A percentile compares a stretch with the other conserved stretches of the same genome.
phyloP scores from a whole-genome alignment of 1,139 yeast species.

The Saccharomyces hybrid region DNA sequence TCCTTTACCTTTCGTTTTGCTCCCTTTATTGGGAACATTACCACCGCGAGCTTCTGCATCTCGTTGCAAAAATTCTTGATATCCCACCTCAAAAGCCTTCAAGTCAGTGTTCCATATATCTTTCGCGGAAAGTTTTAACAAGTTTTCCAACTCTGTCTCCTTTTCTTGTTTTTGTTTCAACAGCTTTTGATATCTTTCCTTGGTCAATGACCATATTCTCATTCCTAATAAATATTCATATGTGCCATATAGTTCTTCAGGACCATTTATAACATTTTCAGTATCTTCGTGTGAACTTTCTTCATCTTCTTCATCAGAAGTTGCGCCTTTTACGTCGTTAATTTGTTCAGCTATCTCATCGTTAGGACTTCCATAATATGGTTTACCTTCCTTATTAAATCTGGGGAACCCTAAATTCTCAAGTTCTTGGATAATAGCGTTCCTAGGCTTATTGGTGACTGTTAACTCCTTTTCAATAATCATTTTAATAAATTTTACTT shows the following conservation, averaged over 20 bases:
- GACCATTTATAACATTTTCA: constrained; percentile 28
- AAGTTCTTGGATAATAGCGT: constrained; percentile 56
- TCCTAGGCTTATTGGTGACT: constrained; percentile 70
- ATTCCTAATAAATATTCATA: constrained; percentile 75
- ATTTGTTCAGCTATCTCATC: constrained; percentile 33
- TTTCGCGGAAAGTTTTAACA: constrained; percentile 68
- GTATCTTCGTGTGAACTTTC: constrained; percentile 32
- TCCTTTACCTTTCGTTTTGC: constrained; percentile 28
- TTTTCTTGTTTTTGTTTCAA: constrained; percentile 64
- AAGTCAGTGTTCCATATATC: constrained; percentile 84
- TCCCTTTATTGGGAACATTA: constrained; percentile 18
- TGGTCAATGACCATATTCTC: constrained; percentile 90
- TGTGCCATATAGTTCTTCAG: constrained; percentile 43
- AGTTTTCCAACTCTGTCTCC: constrained; percentile 60
- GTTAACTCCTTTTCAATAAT: constrained; percentile 68
- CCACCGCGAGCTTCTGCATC: constrained; percentile 42
- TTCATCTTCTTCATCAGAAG: constrained; percentile 32
- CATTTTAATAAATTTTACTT: constrained; percentile 86
- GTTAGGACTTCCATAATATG: constrained; percentile 38
- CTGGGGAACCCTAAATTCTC: constrained; percentile 62
- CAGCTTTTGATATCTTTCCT: constrained; percentile 77
- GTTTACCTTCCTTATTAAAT: constrained; percentile 62
- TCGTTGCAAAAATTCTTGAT: constrained; percentile 54
- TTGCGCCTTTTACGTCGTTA: constrained; percentile 33
- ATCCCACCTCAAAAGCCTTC: constrained; percentile 59